Percentiles rank a stretch among this genome's conserved stretches.
Evolutionary conservation across 2,329 filamentous ascomycete species (phyloP).

Genomic region (Diplodia scrobiculata): DNA sequence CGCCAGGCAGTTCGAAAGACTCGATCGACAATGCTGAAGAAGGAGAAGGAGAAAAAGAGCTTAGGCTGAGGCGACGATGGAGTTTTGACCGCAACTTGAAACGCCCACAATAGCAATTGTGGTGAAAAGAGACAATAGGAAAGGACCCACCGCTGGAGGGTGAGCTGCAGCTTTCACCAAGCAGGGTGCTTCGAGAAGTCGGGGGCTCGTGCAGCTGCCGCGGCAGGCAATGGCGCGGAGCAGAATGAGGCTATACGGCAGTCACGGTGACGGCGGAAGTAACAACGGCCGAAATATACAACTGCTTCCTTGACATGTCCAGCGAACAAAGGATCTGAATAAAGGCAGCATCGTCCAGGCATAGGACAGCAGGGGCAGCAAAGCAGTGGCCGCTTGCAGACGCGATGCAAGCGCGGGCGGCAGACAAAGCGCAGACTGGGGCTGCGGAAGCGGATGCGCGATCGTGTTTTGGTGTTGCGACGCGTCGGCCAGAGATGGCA

Average conservation of each 20-base stretch:
- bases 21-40: constrained; percentile 9
- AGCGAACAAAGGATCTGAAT: constrained; percentile 29
- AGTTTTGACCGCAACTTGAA: neutral
- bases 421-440: neutral
- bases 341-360: constrained; percentile 29
- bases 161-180: neutral
- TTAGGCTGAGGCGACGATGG: neutral
- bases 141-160: neutral
- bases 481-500: constrained; percentile 7
- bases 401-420: constrained; percentile 4
- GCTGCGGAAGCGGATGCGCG: constrained; percentile 2
- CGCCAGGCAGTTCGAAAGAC: neutral
- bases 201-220: neutral
- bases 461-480: constrained; percentile 20
- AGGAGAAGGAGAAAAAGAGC: neutral
- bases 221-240: neutral
- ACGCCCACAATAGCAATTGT: constrained; percentile 6
- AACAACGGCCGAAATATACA: constrained; percentile 19
- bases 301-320: constrained; percentile 28
- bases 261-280: constrained; percentile 22
- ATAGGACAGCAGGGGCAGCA: constrained; percentile 10
- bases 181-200: neutral
- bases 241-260: neutral
- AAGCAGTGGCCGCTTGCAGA: constrained; percentile 24
- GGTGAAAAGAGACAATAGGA: constrained; percentile 4